A percentile compares a stretch with the other conserved stretches of the same genome.
Evolutionary conservation across 805 yeast genomes (phyloP).

Genomic region (Saccharomycodes ludwigii): DNA sequence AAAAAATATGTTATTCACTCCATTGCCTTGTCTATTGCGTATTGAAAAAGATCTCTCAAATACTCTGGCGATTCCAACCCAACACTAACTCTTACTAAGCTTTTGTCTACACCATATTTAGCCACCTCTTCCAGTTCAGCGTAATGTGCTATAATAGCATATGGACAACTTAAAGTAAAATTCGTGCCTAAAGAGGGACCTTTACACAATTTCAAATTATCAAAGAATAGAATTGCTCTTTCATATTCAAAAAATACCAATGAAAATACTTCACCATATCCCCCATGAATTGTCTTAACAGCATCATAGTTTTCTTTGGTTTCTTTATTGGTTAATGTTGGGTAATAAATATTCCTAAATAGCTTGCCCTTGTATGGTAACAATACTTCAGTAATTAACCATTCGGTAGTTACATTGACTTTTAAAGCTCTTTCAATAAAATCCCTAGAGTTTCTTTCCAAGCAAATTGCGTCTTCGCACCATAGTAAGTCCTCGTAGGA

Average conservation of each 20-base stretch:
- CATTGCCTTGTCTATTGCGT: constrained; percentile 34
- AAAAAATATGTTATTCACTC: too few relatives aligned
- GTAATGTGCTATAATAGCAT: constrained; percentile 77
- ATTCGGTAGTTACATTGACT: constrained; percentile 43
- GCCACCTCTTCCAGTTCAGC: constrained; percentile 68
- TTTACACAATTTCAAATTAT: constrained; percentile 37
- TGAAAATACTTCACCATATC: constrained; percentile 82
- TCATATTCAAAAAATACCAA: constrained; percentile 51
- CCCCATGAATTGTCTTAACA: constrained; percentile 56
- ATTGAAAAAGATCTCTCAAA: constrained; percentile 35
- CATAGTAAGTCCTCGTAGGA: constrained; percentile 68
- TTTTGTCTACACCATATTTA: constrained; percentile 71
- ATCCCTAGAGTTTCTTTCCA: constrained; percentile 91
- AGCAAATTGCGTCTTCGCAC: constrained; percentile 87
- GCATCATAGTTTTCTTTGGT: constrained; percentile 58
- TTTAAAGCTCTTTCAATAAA: constrained; percentile 48
- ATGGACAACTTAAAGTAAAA: constrained; percentile 82
- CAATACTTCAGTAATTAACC: constrained; percentile 40
- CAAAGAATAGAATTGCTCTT: constrained; percentile 64
- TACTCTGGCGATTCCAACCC: constrained; percentile 69
- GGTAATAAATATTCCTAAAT: constrained; percentile 61
- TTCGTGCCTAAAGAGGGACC: constrained; percentile 90
- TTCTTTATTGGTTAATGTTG: constrained; percentile 34
- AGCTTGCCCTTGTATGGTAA: constrained; percentile 29
- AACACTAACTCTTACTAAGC: constrained; percentile 67